Evolutionary conservation across 805 yeast genomes (phyloP).

Genomic region (Candida pseudofarinosa): DNA sequence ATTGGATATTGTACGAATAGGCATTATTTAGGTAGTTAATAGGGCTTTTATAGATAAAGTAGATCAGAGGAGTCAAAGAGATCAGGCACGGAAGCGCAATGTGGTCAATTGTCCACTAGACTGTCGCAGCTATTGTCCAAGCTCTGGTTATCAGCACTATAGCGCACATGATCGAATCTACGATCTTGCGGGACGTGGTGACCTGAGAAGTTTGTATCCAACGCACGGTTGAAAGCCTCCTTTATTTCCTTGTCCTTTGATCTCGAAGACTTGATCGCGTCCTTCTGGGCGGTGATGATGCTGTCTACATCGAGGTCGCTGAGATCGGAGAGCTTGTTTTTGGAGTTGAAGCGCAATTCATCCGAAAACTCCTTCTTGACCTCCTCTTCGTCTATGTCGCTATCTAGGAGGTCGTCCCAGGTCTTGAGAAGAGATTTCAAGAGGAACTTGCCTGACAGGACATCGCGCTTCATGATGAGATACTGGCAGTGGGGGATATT

Average conservation of each 20-base stretch:
- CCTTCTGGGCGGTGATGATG: slow-evolving; percentile 34
- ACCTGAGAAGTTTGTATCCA: background rate
- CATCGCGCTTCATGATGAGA: slow-evolving; percentile 67
- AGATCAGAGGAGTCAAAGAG: no score
- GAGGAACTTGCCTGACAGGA: slow-evolving; percentile 46
- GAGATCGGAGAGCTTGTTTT: slow-evolving; percentile 25
- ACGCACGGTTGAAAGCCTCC: slow-evolving; percentile 28
- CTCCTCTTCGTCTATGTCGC: slow-evolving; percentile 34
- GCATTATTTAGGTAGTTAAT: no score
- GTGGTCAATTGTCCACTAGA: slow-evolving; percentile 3
- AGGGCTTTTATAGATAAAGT: no score
- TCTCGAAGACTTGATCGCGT: slow-evolving; percentile 34
- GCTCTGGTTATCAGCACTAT: slow-evolving; percentile 26
- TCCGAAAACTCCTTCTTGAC: slow-evolving; percentile 32
- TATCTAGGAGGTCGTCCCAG: slow-evolving; percentile 63
- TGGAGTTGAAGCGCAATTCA: slow-evolving; percentile 36
- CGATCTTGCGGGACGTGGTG: background rate
- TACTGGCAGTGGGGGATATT: slow-evolving; percentile 85
- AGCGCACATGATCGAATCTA: slow-evolving; percentile 2
- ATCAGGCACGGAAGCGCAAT: no score
- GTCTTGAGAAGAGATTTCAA: slow-evolving; percentile 61
- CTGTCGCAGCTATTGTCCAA: slow-evolving; percentile 19
- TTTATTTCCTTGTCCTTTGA: slow-evolving; percentile 41
- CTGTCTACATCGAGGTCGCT: slow-evolving; percentile 36
- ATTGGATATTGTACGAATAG: no score